Percentiles rank a stretch among this genome's conserved stretches.
phyloP scores from a whole-genome alignment of 768 basidiomycete species.

The Dictyophora rubrovolvata region DNA sequence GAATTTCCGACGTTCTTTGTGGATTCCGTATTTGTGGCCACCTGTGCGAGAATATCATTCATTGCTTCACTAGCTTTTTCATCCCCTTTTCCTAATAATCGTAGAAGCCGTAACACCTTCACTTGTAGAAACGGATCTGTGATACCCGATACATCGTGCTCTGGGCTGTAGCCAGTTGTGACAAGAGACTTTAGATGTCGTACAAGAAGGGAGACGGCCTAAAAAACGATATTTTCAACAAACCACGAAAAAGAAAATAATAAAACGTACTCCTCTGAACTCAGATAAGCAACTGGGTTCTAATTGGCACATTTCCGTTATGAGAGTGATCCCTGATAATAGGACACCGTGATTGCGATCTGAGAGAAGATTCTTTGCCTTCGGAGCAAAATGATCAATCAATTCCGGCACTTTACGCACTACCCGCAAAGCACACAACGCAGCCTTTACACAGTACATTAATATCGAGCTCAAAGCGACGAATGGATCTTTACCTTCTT shows the following conservation, averaged over 20 bases:
- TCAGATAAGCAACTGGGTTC: slow-evolving; percentile 67
- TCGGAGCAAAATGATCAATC: slow-evolving; percentile 80
- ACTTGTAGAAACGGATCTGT: slow-evolving; percentile 94
- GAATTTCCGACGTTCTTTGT: slow-evolving; percentile 98
- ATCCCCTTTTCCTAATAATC: slow-evolving; percentile 81
- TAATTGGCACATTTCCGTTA: slow-evolving; percentile 86
- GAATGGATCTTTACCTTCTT: slow-evolving; percentile 84
- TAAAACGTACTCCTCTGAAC: slow-evolving; percentile 72
- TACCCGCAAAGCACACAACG: slow-evolving; percentile 87
- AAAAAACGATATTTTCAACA: slow-evolving; percentile 2
- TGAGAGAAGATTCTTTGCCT: slow-evolving; percentile 82
- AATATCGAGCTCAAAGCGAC: not conserved
- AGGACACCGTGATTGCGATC: slow-evolving; percentile 97
- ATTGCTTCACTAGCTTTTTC: slow-evolving; percentile 84
- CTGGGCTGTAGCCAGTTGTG: slow-evolving; percentile 94
- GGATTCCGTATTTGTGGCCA: slow-evolving; percentile 98
- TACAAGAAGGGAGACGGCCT: slow-evolving; percentile 91
- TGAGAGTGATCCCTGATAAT: slow-evolving; percentile 86
- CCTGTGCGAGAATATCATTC: slow-evolving; percentile 98
- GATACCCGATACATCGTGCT: slow-evolving; percentile 99
- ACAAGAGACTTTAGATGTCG: slow-evolving; percentile 90
- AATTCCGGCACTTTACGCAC: slow-evolving; percentile 96
- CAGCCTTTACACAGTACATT: slow-evolving; percentile 47
- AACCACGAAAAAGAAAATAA: slow-evolving; percentile 4
- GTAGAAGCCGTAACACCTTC: slow-evolving; percentile 81